A percentile compares a stretch with the other conserved stretches of the same genome.
phyloP scores from a whole-genome alignment of 2,329 filamentous ascomycete genomes.

The Cladophialophora bantiana region DNA sequence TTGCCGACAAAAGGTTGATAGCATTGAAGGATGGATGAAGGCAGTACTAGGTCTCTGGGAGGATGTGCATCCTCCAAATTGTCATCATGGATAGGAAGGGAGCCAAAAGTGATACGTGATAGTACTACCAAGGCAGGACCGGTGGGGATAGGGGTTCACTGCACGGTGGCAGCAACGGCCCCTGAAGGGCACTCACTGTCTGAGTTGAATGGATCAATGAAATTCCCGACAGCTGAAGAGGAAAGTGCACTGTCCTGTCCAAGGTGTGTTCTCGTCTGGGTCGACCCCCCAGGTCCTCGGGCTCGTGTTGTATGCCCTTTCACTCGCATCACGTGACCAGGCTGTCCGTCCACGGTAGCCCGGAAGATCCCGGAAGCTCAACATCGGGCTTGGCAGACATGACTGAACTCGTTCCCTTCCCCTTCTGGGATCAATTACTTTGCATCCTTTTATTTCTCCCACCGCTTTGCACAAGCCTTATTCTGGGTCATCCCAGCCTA shows the following conservation, averaged over 20 bases:
- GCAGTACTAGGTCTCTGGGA: conserved; percentile 9
- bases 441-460: background rate
- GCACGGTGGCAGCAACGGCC: background rate
- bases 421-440: background rate
- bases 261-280: background rate
- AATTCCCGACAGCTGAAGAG: background rate
- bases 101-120: conserved; percentile 21
- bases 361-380: background rate
- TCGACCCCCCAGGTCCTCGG: background rate
- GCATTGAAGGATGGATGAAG: conserved; percentile 8
- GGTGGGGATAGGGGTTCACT: background rate
- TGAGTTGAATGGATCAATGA: conserved; percentile 8
- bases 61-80: conserved; percentile 12
- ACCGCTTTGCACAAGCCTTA: background rate
- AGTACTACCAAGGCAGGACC: conserved; percentile 8
- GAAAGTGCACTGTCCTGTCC: background rate
- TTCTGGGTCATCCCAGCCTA: background rate
- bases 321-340: background rate
- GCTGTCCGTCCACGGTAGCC: background rate
- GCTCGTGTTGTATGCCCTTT: background rate
- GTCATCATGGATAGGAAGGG: conserved; percentile 23
- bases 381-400: background rate
- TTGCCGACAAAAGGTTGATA: conserved; percentile 5
- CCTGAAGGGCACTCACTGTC: conserved; percentile 2
- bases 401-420: background rate